Base-by-base conservation (phyloP, 108 stramenopile species). In the Stephanodiscus minutulus region DNA sequence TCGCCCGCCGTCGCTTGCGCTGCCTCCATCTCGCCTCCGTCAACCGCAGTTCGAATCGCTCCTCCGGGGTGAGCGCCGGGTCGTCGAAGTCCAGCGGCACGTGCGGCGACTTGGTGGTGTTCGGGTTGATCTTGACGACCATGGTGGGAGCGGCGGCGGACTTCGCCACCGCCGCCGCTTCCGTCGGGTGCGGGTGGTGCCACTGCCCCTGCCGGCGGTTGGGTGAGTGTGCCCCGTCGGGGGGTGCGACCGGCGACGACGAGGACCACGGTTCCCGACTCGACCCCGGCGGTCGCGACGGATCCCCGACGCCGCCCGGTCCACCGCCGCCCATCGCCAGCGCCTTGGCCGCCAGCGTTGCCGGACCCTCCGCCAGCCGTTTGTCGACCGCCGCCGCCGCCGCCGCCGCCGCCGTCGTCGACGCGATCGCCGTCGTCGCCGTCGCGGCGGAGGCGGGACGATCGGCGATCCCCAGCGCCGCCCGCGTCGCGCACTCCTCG, bases 1-100 rank as follows among this genome's bases (percentile, higher is more conserved):
- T 3, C 3, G 5, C 11, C 43, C 43, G 15, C 15, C 13, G 43
- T 44, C 15, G 15, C 55, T 78, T 78, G 18, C 66, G 58, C 52
- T 78, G 77, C n/a, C 77, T 47, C 77, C 77, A 70, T 21, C 77
- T 20, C 22, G 77, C 77, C 52, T 78, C 77, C 46, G 62, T 60
- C 43, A 78, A 15, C 13, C 77, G 70, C 15, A 78, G 41, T 43
- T 71, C 60, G 41, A 67, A 72, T 61, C 36, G 41, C 55, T 67
- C 53, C 18, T 46, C 47, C 0, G 70, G 60, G 27, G 64, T 53
- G 15, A 78, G 53, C 21, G 64, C 33, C 50, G 70, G 77, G 50
- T 78, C 77, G 59, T 66, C 29, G 36, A 67, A 78, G 54, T 78
- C 67, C 33, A 65, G 65, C 25, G 64, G 29, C 35, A 67, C 58